These are phyloP conservation scores for Entrophospora sp. DNA, from an alignment of 192 early-diverging fungal species.

Conservation along the genomic window DNA sequence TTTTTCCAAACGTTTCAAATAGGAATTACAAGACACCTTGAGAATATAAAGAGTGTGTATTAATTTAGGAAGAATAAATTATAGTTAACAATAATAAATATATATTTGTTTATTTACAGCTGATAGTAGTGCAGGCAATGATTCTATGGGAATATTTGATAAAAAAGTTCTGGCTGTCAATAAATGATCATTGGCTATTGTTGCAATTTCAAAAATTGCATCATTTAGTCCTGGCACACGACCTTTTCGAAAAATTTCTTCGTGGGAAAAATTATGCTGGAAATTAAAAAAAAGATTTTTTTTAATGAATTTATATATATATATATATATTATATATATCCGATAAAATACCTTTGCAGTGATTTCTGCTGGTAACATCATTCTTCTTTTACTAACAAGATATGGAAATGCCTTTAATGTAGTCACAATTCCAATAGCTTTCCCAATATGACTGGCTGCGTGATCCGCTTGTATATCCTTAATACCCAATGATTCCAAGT, in stretches of 20 bases:
- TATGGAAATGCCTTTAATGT: conserved; percentile 67
- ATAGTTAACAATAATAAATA: neutral
- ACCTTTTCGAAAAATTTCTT: conserved; percentile 58
- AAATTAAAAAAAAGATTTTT: conserved; percentile 1
- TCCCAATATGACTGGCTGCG: conserved; percentile 81
- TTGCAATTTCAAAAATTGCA: conserved; percentile 81
- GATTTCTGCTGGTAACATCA: conserved; percentile 70
- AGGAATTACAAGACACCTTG: conserved; percentile 60
- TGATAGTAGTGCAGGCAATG: conserved; percentile 62
- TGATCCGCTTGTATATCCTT: conserved; percentile 79
- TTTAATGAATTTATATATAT: neutral
- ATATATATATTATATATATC: neutral
- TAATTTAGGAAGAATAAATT: conserved; percentile 5
- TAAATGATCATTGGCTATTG: conserved; percentile 69
- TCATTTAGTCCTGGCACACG: conserved; percentile 55
- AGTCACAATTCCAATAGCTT: conserved; percentile 75
- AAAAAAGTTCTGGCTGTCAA: conserved; percentile 58
- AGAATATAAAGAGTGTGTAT: neutral
- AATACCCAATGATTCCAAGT: conserved; percentile 79
- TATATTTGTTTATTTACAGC: conserved; percentile 38
- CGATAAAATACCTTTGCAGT: conserved; percentile 56
- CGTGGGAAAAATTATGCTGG: conserved; percentile 68
- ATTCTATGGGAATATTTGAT: conserved; percentile 46
- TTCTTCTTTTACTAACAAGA: conserved; percentile 53
- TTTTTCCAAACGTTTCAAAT: conserved; percentile 66